These are phyloP conservation scores for Pelargonium cotyledonis DNA, from an alignment of 441 rosid genomes.

Conservation along the genomic window DNA sequence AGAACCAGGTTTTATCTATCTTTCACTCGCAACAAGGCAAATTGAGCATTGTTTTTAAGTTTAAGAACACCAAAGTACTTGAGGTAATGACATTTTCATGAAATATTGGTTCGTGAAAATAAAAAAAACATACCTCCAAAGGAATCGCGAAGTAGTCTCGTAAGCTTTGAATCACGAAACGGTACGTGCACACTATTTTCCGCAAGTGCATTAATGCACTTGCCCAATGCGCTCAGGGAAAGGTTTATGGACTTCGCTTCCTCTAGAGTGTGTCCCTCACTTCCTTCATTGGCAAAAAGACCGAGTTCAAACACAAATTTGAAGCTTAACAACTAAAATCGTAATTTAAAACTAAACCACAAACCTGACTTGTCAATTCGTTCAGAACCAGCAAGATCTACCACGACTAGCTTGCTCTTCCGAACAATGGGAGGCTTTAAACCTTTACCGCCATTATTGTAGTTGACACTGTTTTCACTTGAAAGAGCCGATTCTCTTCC, in stretches of 20 bases:
- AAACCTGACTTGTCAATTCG: slow-evolving; percentile 95
- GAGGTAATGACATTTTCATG: not conserved
- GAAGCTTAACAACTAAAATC: slow-evolving; percentile 17
- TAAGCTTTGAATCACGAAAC: slow-evolving; percentile 97
- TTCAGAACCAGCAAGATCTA: slow-evolving; percentile 99
- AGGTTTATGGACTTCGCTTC: slow-evolving; percentile 99
- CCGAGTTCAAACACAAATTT: slow-evolving; percentile 6
- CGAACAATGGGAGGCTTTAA: slow-evolving; percentile 76
- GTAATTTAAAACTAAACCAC: slow-evolving; percentile 1
- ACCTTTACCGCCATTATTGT: slow-evolving; percentile 37
- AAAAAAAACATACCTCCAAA: slow-evolving; percentile 73
- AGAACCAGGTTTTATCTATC: too few species aligned
- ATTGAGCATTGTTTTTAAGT: too few species aligned
- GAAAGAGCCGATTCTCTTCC: slow-evolving; percentile 43
- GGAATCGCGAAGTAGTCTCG: slow-evolving; percentile 96
- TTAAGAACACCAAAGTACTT: not conserved
- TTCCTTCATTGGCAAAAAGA: slow-evolving; percentile 44
- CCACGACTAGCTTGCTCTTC: slow-evolving; percentile 85
- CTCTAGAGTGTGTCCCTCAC: slow-evolving; percentile 94
- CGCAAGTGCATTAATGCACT: slow-evolving; percentile 97
- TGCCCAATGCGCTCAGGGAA: slow-evolving; percentile 92
- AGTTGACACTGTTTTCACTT: slow-evolving; percentile 46
- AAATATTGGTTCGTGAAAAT: too few species aligned
- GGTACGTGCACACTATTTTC: slow-evolving; percentile 94
- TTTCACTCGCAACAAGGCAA: too few species aligned